Conservation (phyloP, 2,329 filamentous ascomycete species). For the Ilyonectria sp. region DNA sequence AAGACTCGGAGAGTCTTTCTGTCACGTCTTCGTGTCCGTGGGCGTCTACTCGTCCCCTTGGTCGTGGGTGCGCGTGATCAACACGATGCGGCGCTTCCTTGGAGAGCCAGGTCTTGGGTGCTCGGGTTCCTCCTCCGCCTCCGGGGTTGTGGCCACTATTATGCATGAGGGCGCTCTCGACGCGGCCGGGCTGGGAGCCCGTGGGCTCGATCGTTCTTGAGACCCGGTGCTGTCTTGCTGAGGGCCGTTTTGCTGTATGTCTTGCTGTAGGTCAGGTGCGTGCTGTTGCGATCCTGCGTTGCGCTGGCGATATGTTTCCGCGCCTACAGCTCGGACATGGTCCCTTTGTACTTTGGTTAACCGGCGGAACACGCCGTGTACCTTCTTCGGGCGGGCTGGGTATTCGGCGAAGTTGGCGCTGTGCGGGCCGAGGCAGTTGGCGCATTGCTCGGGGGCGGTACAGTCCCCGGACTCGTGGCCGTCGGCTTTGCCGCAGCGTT, state of each 20-base stretch:
- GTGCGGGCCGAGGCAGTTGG: neutral
- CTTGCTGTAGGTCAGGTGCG: neutral
- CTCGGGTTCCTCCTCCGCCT: conserved; percentile 20
- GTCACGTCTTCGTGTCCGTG: too few relatives aligned
- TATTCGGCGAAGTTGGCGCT: conserved; percentile 7
- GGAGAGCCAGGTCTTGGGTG: neutral
- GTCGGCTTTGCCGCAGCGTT: conserved; percentile 30
- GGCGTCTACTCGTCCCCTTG: too few relatives aligned
- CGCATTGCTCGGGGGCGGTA: conserved; percentile 21
- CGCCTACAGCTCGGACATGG: conserved; percentile 5
- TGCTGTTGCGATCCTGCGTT: conserved; percentile 3
- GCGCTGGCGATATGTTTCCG: neutral
- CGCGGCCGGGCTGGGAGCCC: neutral
- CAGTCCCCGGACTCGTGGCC: conserved; percentile 21
- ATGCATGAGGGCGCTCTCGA: conserved; percentile 18
- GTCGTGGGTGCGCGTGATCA: conserved; percentile 21
- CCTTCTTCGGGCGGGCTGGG: conserved; percentile 20
- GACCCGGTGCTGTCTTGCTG: too few relatives aligned
- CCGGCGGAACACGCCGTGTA: conserved; percentile 16
- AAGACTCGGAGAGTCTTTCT: too few relatives aligned
- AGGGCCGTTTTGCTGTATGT: too few relatives aligned
- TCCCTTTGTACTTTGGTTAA: conserved; percentile 11
- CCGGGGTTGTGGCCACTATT: conserved; percentile 26
- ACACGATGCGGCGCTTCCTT: conserved; percentile 22
- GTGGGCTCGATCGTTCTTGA: too few relatives aligned